Evolutionary conservation across 2,329 filamentous ascomycete species (phyloP).

Genomic region (Diaporthe destruens): DNA sequence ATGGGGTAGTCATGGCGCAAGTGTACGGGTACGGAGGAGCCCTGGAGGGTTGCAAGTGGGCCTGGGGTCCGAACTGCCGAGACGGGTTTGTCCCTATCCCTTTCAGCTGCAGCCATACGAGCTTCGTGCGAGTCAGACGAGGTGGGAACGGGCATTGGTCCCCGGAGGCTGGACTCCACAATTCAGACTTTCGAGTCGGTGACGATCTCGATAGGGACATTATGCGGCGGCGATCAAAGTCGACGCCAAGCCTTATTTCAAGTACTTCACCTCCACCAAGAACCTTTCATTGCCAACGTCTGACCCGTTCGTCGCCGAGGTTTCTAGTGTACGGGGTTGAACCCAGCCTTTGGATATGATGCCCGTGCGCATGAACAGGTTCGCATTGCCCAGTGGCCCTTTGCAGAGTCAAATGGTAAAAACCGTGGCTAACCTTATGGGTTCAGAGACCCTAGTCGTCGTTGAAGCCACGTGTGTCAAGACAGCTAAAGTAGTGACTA

Average conservation of each 20-base stretch:
- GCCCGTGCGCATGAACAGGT: too few relatives aligned
- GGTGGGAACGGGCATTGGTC: too few relatives aligned
- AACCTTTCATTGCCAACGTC: conserved; percentile 5
- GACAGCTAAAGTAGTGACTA: too few relatives aligned
- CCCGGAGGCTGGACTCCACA: background rate
- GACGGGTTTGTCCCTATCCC: background rate
- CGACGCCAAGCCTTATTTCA: background rate
- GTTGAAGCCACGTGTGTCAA: too few relatives aligned
- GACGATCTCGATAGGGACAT: background rate
- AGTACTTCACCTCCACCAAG: background rate
- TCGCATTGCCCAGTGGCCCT: too few relatives aligned
- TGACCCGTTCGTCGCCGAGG: too few relatives aligned
- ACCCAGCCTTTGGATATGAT: too few relatives aligned
- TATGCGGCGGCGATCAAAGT: conserved; percentile 15
- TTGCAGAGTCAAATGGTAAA: too few relatives aligned
- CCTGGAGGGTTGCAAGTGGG: conserved; percentile 7
- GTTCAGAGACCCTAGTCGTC: too few relatives aligned
- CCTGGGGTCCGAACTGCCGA: background rate
- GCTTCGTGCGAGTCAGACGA: background rate
- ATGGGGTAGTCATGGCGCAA: background rate
- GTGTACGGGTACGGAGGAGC: background rate
- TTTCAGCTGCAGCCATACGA: conserved; percentile 10
- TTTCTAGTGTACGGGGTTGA: too few relatives aligned
- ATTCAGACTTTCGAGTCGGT: conserved; percentile 13
- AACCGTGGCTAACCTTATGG: too few relatives aligned